phyloP scores from a whole-genome alignment of 202 grass and related monocot genomes.

The Zizania palustris region DNA sequence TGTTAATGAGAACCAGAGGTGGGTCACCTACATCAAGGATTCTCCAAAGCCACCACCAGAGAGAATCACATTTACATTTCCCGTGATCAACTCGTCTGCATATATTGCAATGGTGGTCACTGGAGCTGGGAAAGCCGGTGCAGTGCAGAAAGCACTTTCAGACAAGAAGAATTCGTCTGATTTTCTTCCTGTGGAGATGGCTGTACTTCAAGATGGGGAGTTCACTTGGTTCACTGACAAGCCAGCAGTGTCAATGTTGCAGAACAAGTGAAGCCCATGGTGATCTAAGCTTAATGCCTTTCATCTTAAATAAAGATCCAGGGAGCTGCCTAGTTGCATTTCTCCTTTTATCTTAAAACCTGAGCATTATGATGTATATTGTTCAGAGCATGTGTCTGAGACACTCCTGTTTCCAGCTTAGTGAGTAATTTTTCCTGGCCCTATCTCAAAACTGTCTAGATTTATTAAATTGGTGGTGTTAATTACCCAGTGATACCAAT shows the following conservation, averaged over 20 bases:
- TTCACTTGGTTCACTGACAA: constrained; percentile 97
- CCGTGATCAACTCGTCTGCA: constrained; percentile 84
- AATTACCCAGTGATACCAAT: constrained; percentile 30
- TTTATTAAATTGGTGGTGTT: neutral
- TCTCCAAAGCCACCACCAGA: constrained; percentile 90
- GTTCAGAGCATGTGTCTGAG: constrained; percentile 35
- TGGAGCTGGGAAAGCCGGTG: constrained; percentile 64
- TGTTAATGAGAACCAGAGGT: constrained; percentile 65
- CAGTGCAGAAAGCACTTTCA: constrained; percentile 73
- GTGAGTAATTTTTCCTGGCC: constrained; percentile 30
- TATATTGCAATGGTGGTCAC: constrained; percentile 88
- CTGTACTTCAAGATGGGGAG: constrained; percentile 82
- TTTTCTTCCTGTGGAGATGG: constrained; percentile 80
- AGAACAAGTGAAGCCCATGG: constrained; percentile 52
- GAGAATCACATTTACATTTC: constrained; percentile 97
- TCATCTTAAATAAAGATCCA: constrained; percentile 36
- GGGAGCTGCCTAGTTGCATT: constrained; percentile 13
- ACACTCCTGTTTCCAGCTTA: neutral
- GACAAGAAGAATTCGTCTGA: constrained; percentile 56
- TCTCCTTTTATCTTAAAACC: neutral
- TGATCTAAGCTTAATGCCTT: constrained; percentile 10
- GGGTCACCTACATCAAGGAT: constrained; percentile 89
- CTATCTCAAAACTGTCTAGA: constrained; percentile 7
- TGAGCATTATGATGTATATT: constrained; percentile 31
- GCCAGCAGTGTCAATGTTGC: constrained; percentile 69